Conservation (phyloP, 2,329 filamentous ascomycete genomes). For the Fusarium keratoplasticum region DNA sequence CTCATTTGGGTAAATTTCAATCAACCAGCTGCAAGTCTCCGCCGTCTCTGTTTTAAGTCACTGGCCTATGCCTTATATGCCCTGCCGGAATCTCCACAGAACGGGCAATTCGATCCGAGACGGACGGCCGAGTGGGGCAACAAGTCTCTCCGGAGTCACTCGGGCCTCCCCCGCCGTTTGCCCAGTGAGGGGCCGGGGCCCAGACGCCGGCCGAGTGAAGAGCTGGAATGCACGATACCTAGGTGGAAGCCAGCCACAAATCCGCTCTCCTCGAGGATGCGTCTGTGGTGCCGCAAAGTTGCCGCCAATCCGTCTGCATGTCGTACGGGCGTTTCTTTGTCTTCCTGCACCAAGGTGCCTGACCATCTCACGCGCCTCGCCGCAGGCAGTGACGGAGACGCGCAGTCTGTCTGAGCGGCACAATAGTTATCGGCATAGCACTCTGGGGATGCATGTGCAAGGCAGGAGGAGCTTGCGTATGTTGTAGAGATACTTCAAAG, state of each 20-base stretch:
- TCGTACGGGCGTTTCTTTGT: background rate
- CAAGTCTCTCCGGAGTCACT: constrained; percentile 14
- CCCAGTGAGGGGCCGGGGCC: constrained; percentile 1
- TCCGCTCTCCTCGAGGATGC: background rate
- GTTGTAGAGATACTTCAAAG: background rate
- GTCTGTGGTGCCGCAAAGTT: background rate
- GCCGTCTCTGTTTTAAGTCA: background rate
- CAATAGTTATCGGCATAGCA: background rate
- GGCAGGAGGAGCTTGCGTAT: constrained; percentile 31
- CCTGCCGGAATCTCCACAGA: constrained; percentile 1
- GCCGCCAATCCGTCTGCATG: background rate
- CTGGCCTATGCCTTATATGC: background rate
- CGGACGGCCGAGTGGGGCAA: constrained; percentile 28
- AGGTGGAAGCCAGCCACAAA: background rate
- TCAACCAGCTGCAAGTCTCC: background rate
- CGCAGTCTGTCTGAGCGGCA: constrained; percentile 14
- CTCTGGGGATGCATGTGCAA: background rate
- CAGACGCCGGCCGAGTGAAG: constrained; percentile 5
- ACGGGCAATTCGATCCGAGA: constrained; percentile 16
- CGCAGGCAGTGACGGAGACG: constrained; percentile 33
- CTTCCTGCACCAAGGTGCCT: background rate
- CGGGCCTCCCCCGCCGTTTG: constrained; percentile 1
- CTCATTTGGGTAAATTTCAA: constrained; percentile 7
- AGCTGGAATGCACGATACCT: constrained; percentile 14
- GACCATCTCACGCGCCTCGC: constrained; percentile 3